Base-by-base conservation (phyloP, 306 rosid species). In the Rosa persica region DNA sequence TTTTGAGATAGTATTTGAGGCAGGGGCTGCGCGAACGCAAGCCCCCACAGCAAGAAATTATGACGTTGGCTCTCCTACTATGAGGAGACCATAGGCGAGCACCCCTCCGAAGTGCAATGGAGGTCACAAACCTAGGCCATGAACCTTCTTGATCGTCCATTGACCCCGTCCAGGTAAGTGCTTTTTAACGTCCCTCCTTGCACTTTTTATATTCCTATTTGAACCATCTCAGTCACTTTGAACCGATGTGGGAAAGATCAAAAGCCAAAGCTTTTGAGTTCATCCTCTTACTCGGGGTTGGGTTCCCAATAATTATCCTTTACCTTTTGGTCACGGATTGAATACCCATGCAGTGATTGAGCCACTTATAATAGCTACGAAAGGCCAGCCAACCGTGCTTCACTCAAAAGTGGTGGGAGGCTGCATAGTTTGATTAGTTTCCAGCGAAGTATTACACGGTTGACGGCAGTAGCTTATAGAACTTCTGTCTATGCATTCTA, bases 1-100 rank as follows among this genome's bases (percentile, higher is more conserved):
- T 5, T 52, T 54, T 54, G 12, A n/a, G 1, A n/a, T 55, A 0
- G 1, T 6, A n/a, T 5, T 57, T 34, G 20, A 2, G 81, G 62
- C 13, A 78, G 85, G 84, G 89, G 89, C 90, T 70, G 90, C 90
- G 84, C 92, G 80, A 64, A 88, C 89, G 86, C 92, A 85, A 75
- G 90, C 87, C 88, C 85, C 89, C 80, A 9, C 81, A 12, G 13
- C 70, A 65, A 89, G 83, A 91, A 88, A 91, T 88, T 78, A 85
- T 83, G 89, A 91, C 82, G 86, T 85, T 79, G 88, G 82, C 58
- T 87, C 90, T 80, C 73, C 86, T 70, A 4, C 83, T 20, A 75
- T 60, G 81, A 73, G 85, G 70, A 85, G 85, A 87, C 85, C 89
- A 77, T 86, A 86, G 78, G 58, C 78, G 0, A 40, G 71, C 84